Conservation (phyloP, 768 basidiomycete species). For the Filobasidium floriforme region DNA sequence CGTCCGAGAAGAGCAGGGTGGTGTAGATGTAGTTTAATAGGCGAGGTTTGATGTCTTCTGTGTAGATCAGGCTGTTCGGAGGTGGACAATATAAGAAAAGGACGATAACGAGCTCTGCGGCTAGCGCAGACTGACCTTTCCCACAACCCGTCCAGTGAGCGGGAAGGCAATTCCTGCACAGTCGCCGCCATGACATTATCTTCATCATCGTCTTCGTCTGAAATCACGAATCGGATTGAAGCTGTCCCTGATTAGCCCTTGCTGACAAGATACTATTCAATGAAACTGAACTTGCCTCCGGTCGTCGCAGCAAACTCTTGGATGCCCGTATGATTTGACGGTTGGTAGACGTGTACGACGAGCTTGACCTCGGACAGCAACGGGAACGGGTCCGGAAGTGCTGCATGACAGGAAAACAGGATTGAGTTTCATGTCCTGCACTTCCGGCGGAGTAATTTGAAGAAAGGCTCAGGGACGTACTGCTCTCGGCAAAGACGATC, state of each 20-base stretch:
- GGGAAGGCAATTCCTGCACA: constrained; percentile 78
- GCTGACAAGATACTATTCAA: too few species aligned
- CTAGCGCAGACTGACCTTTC: constrained; percentile 43
- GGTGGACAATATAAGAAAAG: neutral
- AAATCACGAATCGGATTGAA: neutral
- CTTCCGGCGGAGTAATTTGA: too few species aligned
- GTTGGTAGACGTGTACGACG: constrained; percentile 83
- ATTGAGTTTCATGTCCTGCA: too few species aligned
- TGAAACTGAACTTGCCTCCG: constrained; percentile 19
- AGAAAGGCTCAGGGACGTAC: constrained; percentile 43
- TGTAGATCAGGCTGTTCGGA: constrained; percentile 61
- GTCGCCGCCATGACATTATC: constrained; percentile 78
- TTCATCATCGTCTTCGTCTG: constrained; percentile 54
- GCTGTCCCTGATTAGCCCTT: neutral
- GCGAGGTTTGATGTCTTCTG: constrained; percentile 70
- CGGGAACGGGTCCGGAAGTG: constrained; percentile 20
- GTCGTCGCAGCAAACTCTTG: constrained; percentile 56
- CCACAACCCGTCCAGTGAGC: constrained; percentile 85
- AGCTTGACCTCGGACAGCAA: constrained; percentile 43
- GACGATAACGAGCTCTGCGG: neutral
- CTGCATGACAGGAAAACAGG: too few species aligned
- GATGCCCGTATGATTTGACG: constrained; percentile 55
- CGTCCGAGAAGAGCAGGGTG: constrained; percentile 81
- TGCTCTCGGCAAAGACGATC: constrained; percentile 59
- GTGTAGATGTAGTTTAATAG: constrained; percentile 91